Evolutionary conservation across 768 basidiomycete genomes (phyloP).

Genomic region (Dioszegia hungarica): DNA sequence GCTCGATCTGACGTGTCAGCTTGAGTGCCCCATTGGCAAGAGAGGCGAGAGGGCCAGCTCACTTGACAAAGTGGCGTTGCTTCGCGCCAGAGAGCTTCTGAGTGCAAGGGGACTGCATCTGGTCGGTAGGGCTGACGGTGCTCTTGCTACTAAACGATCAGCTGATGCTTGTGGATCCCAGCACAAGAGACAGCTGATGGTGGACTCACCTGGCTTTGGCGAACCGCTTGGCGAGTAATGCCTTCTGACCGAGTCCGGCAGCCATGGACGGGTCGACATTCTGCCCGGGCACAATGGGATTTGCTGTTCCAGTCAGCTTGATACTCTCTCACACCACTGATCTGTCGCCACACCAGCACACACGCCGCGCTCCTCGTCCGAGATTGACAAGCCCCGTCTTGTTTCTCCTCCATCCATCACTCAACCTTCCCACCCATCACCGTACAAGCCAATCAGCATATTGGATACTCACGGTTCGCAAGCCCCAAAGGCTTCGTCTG

Average conservation of each 20-base stretch:
- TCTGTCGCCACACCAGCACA: background rate
- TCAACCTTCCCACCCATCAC: background rate
- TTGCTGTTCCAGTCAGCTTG: constrained; percentile 20
- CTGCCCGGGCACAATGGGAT: constrained; percentile 44
- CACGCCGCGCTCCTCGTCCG: background rate
- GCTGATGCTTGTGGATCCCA: background rate
- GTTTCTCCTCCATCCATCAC: background rate
- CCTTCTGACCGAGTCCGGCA: constrained; percentile 69
- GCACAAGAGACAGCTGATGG: background rate
- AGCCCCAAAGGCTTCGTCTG: constrained; percentile 40
- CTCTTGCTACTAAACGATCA: constrained; percentile 61
- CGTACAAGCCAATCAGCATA: background rate
- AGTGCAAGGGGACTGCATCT: constrained; percentile 85
- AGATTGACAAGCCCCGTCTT: background rate
- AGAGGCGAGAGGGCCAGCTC: constrained; percentile 38
- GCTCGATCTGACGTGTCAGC: constrained; percentile 11
- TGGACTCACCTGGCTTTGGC: constrained; percentile 71
- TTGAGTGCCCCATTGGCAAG: background rate
- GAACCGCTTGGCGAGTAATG: constrained; percentile 87
- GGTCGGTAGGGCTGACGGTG: constrained; percentile 87
- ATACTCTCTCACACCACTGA: background rate
- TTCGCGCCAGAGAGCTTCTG: constrained; percentile 85
- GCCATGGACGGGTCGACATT: constrained; percentile 22
- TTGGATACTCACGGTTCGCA: constrained; percentile 43
- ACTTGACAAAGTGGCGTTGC: constrained; percentile 93